Percentiles rank a stretch among this genome's conserved stretches.
Conservation (phyloP, 176 grass and related monocot genomes). For the Zoysia japonica region DNA sequence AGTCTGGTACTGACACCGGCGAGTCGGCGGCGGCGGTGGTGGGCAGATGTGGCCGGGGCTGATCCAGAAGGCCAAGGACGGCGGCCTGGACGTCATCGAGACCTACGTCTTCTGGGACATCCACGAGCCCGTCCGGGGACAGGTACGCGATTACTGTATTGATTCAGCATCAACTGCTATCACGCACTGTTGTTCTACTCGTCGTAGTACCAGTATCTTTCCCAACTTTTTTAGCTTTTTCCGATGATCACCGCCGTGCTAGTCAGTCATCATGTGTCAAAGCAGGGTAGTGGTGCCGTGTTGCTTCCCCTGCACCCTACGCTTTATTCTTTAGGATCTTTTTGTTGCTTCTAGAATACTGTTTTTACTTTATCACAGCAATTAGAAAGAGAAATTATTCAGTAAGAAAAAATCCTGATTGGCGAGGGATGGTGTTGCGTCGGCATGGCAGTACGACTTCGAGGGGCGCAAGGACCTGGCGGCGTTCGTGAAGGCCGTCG, state of each 20-base stretch:
- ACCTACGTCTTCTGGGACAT: slow-evolving; percentile 97
- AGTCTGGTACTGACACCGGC: neutral
- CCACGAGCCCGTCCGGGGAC: slow-evolving; percentile 82
- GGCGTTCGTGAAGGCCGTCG: slow-evolving; percentile 79
- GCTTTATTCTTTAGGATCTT: slow-evolving; percentile 33
- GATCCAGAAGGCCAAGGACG: slow-evolving; percentile 95
- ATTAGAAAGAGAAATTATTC: neutral
- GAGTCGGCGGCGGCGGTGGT: neutral
- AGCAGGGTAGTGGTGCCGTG: neutral
- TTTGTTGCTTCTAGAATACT: slow-evolving; percentile 3
- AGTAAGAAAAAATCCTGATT: slow-evolving; percentile 2
- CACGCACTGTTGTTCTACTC: neutral
- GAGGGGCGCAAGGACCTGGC: slow-evolving; percentile 94
- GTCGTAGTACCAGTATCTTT: neutral
- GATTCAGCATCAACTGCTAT: neutral
- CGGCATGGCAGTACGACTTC: slow-evolving; percentile 84
- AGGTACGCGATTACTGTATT: slow-evolving; percentile 48
- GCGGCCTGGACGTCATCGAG: slow-evolving; percentile 86
- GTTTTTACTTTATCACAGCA: neutral
- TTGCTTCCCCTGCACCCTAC: slow-evolving; percentile 48
- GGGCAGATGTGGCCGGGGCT: slow-evolving; percentile 96
- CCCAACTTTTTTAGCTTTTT: neutral
- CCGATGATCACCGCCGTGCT: neutral
- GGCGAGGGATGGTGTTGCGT: neutral
- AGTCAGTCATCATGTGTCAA: slow-evolving; percentile 31